These are phyloP conservation scores for Raddia distichophylla DNA, from an alignment of 176 grass and related monocot genomes.

Conservation along the genomic window DNA sequence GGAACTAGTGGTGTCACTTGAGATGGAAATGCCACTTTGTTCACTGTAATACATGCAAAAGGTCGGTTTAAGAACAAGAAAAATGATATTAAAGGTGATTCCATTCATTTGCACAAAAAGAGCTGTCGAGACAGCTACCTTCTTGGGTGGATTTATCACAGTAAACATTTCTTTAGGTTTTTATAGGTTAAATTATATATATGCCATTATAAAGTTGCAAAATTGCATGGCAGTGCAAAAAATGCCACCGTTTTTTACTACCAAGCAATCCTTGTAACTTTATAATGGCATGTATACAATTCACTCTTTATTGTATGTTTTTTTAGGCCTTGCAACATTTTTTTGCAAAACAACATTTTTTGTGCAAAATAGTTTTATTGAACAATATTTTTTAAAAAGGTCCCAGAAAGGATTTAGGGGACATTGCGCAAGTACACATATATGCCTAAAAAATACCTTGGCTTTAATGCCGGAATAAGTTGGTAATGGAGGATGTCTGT, in stretches of 20 bases:
- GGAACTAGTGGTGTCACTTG: background rate
- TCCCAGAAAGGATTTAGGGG: too few species aligned
- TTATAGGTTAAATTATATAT: too few species aligned
- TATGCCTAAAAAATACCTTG: constrained; percentile 15
- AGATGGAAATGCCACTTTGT: background rate
- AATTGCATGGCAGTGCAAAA: too few species aligned
- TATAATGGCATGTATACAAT: too few species aligned
- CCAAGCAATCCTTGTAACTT: too few species aligned
- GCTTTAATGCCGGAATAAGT: constrained; percentile 22
- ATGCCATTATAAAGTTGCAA: too few species aligned
- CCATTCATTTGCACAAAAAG: background rate
- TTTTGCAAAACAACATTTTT: too few species aligned
- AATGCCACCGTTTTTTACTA: too few species aligned
- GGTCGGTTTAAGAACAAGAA: background rate
- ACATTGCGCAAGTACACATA: background rate
- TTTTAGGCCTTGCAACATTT: background rate
- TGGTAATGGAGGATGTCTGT: constrained; percentile 58
- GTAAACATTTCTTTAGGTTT: background rate
- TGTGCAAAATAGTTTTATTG: too few species aligned
- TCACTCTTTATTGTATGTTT: too few species aligned
- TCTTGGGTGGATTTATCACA: background rate
- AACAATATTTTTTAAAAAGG: too few species aligned
- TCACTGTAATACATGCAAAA: constrained; percentile 25
- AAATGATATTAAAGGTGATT: background rate
- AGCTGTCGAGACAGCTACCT: background rate